A percentile compares a stretch with the other conserved stretches of the same genome.
Conservation (phyloP, 129 eudicot species). For the Pittosporum tobira region DNA sequence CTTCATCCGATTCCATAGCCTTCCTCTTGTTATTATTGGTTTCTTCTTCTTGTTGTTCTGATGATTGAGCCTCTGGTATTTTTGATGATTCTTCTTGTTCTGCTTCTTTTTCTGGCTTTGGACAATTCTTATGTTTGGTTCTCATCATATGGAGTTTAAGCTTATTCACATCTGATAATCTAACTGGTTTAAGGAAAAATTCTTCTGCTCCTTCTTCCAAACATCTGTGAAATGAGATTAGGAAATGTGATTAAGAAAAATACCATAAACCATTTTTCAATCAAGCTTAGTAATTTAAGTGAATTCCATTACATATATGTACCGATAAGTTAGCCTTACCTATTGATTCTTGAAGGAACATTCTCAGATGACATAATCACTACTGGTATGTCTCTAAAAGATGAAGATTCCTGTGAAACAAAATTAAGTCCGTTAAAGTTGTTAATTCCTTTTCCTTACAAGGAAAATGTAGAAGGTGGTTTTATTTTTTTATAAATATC, state of each 20-base stretch:
- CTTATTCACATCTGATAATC: conserved; percentile 45
- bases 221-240: conserved; percentile 33
- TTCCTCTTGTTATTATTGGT: conserved; percentile 11
- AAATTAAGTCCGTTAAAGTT: neutral
- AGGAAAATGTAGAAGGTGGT: neutral
- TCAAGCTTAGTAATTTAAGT: too few species aligned
- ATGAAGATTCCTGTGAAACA: conserved; percentile 52
- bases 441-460: too few species aligned
- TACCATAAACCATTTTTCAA: neutral
- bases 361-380: conserved; percentile 84
- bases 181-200: conserved; percentile 84
- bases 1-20: conserved; percentile 22
- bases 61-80: conserved; percentile 5
- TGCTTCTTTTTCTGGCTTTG: conserved; percentile 24
- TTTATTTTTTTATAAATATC: too few species aligned
- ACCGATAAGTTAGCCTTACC: conserved; percentile 40
- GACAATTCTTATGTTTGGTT: conserved; percentile 35
- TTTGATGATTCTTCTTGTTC: conserved; percentile 14
- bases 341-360: conserved; percentile 57
- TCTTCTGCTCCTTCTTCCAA: conserved; percentile 83
- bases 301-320: neutral
- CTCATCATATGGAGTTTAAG: conserved; percentile 81
- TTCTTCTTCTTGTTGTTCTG: neutral
- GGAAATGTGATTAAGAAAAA: too few species aligned
- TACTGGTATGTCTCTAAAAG: conserved; percentile 65